Percentiles rank a stretch among this genome's conserved stretches.
Evolutionary conservation across 179 eudicot genomes (phyloP).

Genomic region (Spinacia oleracea): DNA sequence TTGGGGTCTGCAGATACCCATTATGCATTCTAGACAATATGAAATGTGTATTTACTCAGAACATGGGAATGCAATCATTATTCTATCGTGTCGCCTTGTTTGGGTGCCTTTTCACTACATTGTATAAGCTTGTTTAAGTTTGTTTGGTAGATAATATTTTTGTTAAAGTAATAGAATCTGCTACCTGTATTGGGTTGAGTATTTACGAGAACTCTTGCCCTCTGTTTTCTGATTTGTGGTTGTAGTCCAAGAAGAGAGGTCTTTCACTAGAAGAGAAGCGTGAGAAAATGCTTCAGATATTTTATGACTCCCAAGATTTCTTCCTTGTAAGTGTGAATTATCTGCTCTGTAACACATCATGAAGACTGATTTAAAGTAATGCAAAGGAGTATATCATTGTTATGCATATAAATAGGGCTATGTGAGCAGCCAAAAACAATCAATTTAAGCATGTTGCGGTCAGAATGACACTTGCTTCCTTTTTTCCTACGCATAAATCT

Average conservation of each 20-base stretch:
- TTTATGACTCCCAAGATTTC: slow-evolving; percentile 93
- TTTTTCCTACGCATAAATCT: background rate
- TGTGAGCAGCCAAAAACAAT: background rate
- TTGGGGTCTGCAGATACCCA: background rate
- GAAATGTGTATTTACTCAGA: background rate
- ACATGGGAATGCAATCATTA: background rate
- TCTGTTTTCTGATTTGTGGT: slow-evolving; percentile 1
- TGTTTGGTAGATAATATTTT: background rate
- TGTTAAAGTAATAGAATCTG: background rate
- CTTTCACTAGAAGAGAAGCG: slow-evolving; percentile 97
- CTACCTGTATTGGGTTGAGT: background rate
- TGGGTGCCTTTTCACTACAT: background rate
- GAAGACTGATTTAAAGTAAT: background rate
- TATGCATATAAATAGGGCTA: background rate
- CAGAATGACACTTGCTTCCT: background rate
- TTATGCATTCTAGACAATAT: background rate
- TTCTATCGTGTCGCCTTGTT: background rate
- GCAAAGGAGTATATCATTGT: background rate
- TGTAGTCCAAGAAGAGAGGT: slow-evolving; percentile 96
- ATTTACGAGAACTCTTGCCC: background rate
- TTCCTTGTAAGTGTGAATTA: slow-evolving; percentile 70
- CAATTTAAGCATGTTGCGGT: background rate
- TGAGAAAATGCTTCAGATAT: slow-evolving; percentile 93
- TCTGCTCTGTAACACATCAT: background rate
- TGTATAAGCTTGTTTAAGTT: background rate